These are phyloP conservation scores for Aspergillus carbonarius DNA, from an alignment of 2,329 filamentous ascomycete species.

Conservation along the genomic window DNA sequence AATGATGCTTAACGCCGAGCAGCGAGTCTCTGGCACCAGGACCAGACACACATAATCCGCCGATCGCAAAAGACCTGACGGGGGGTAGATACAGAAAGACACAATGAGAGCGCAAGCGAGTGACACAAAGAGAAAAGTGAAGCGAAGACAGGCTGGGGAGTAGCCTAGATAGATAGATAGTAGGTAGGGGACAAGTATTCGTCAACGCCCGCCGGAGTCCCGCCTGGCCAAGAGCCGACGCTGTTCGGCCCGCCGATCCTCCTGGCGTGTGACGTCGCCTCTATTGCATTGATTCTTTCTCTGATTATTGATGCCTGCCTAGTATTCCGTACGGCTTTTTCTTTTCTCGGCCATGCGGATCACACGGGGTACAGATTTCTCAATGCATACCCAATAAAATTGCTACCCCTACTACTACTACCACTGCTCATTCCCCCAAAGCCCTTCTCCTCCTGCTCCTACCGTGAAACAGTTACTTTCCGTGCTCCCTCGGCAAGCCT, in stretches of 20 bases:
- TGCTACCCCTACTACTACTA: background rate
- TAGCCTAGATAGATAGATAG: background rate
- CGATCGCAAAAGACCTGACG: slow-evolving; percentile 9
- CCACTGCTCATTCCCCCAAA: background rate
- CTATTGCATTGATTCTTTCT: background rate
- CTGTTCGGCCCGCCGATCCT: slow-evolving; percentile 5
- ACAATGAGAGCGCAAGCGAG: background rate
- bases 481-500: slow-evolving; percentile 62
- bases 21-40: slow-evolving; percentile 33
- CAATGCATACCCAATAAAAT: background rate
- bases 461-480: background rate
- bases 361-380: too few species aligned
- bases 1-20: slow-evolving; percentile 32
- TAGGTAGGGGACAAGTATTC: slow-evolving; percentile 8
- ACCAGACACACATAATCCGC: slow-evolving; percentile 39
- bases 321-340: too few species aligned
- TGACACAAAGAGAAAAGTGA: background rate
- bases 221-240: slow-evolving; percentile 1
- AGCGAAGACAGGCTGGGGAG: background rate
- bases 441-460: background rate
- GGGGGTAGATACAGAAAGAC: background rate
- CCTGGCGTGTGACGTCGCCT: background rate
- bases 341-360: background rate
- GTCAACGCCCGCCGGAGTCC: slow-evolving; percentile 5
- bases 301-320: too few species aligned